Percentiles rank a stretch among this genome's conserved stretches.
Conservation (phyloP, 768 basidiomycete species). For the Podaxis sp. region DNA sequence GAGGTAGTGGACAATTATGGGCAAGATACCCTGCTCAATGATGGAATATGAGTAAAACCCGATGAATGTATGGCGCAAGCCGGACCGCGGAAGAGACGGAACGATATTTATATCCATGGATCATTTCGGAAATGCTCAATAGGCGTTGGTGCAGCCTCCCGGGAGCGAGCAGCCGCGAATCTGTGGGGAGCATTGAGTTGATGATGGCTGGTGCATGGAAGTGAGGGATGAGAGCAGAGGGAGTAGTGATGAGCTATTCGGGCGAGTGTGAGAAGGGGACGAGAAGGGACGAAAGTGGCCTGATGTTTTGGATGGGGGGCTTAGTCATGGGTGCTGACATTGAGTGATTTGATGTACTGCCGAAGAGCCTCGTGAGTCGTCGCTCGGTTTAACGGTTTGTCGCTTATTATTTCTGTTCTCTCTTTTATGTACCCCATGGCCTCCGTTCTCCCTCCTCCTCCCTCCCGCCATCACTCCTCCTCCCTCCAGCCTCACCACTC, state of each 20-base stretch:
- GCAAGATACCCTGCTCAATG: background rate
- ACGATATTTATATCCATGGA: background rate
- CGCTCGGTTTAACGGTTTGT: background rate
- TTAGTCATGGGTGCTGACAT: conserved; percentile 8
- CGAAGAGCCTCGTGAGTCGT: background rate
- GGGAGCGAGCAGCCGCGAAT: no score
- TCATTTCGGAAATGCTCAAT: background rate
- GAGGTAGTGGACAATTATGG: background rate
- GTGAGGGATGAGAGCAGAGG: background rate
- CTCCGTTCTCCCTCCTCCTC: conserved; percentile 26
- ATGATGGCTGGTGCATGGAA: background rate
- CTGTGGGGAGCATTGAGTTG: no score
- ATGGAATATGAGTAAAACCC: background rate
- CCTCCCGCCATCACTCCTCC: conserved; percentile 55
- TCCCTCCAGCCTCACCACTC: conserved; percentile 56
- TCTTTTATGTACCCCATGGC: conserved; percentile 14
- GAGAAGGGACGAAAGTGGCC: background rate
- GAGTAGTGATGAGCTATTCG: background rate
- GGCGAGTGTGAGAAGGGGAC: background rate
- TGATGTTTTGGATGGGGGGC: background rate
- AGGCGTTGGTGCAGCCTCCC: no score
- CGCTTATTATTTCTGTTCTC: background rate
- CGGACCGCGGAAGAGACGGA: background rate
- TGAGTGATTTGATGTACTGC: conserved; percentile 4
- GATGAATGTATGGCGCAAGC: background rate